phyloP scores from a whole-genome alignment of 2,329 filamentous ascomycete species.

The Arthroderma sp. region DNA sequence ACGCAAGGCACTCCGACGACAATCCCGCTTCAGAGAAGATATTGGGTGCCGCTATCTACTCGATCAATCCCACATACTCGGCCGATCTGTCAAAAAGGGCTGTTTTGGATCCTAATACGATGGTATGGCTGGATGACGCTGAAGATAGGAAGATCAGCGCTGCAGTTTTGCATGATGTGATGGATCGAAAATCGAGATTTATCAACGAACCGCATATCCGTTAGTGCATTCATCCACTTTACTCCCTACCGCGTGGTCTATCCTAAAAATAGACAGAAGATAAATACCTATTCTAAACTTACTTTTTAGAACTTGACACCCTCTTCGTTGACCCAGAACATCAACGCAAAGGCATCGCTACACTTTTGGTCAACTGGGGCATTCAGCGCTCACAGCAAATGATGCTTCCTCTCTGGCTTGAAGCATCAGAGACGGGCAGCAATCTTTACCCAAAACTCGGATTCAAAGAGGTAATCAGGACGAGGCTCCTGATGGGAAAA shows the following conservation, averaged over 20 bases:
- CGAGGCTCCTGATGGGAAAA: slow-evolving; percentile 4
- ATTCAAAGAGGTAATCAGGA: slow-evolving; percentile 5
- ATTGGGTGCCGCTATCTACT: slow-evolving; percentile 7
- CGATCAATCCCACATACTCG: slow-evolving; percentile 5
- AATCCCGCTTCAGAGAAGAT: slow-evolving; percentile 1
- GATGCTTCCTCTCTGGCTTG: slow-evolving; percentile 11
- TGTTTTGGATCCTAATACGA: slow-evolving; percentile 3
- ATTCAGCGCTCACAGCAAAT: slow-evolving; percentile 8
- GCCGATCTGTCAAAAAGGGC: not conserved
- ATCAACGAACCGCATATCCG: slow-evolving; percentile 9
- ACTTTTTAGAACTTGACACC: slow-evolving; percentile 7
- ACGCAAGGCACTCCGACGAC: not conserved
- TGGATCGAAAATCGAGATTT: slow-evolving; percentile 6
- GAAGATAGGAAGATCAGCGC: slow-evolving; percentile 6
- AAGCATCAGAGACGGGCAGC: slow-evolving; percentile 6
- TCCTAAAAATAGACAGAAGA: too few relatives aligned
- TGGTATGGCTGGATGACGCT: slow-evolving; percentile 9
- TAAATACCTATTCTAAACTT: too few relatives aligned
- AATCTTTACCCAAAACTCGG: slow-evolving; percentile 7
- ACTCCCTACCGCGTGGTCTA: not conserved
- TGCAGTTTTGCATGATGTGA: slow-evolving; percentile 5
- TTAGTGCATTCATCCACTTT: slow-evolving; percentile 5
- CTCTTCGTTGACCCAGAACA: slow-evolving; percentile 12
- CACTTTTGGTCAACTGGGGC: slow-evolving; percentile 11
- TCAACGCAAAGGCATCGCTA: slow-evolving; percentile 10